Evolutionary conservation across 129 eudicot species (phyloP).

Genomic region (Centella asiatica): DNA sequence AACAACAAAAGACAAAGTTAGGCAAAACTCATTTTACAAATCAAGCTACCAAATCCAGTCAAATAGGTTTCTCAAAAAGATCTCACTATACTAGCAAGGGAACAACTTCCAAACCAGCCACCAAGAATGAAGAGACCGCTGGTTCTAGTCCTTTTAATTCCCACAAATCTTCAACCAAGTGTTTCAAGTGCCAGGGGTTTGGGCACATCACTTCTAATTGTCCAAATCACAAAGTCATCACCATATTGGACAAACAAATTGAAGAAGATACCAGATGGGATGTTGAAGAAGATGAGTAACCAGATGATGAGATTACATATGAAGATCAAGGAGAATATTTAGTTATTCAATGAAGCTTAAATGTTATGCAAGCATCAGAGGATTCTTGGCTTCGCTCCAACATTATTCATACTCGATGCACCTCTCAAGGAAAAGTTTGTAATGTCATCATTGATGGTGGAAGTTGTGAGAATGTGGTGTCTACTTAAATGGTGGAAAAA

Average conservation of each 20-base stretch:
- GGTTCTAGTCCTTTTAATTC: not conserved
- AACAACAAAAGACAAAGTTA: conserved; percentile 4
- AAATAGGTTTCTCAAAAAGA: not conserved
- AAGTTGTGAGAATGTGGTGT: not conserved
- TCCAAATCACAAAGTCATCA: not conserved
- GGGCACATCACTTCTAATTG: conserved; percentile 9
- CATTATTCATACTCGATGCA: not conserved
- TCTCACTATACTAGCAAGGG: not conserved
- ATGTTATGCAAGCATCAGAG: not conserved
- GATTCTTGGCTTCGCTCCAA: not conserved
- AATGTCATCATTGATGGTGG: not conserved
- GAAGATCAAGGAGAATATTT: not conserved
- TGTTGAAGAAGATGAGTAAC: not conserved
- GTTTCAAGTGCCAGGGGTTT: conserved; percentile 17
- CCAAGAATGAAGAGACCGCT: not conserved
- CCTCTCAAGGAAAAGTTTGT: not conserved
- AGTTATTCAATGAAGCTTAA: not conserved
- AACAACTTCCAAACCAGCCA: not conserved
- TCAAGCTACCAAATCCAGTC: not conserved
- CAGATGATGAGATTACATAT: not conserved
- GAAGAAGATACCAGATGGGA: not conserved
- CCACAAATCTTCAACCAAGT: not conserved
- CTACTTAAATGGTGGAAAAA: no score
- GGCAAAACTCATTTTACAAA: not conserved
- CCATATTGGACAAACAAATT: not conserved